Evolutionary conservation across 2,329 filamentous ascomycete species (phyloP), one percentile per base, ranked within the genome.

Genomic region (Xylaria sp.): DNA sequence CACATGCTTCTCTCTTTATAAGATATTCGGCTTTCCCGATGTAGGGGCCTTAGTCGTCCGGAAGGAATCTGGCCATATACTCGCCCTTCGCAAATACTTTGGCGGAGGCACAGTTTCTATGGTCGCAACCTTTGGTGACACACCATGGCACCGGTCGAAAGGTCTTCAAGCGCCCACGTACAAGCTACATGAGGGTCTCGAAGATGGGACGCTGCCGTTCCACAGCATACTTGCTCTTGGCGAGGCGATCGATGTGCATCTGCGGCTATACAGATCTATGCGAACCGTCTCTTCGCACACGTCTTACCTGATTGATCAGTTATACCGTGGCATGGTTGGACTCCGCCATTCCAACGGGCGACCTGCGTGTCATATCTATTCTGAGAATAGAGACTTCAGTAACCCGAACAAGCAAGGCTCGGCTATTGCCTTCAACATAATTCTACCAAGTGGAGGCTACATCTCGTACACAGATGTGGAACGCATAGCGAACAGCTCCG

Each of bases 21-120:
- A 91, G 78, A 89, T 91, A 72, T 91, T 91, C 72, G 89, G 89
- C 0, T 90, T 89, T 65, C 87, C 89, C n/a, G 88, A 91, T 73
- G 81, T 91, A 13, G 89, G 89, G 4, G 88, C 85, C 0, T 77
- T 91, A 10, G 81, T 91, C 37, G 86, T 90, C 10, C 84, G 88
- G 20, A 84, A 83, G 72, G 81, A 83, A 12, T 87, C 89, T 0
- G 85, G 85, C 0, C 83, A 88, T 69, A 83, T 89, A 62, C 83
- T 87, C 52, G 84, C 82, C 61, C 81, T 83, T 64, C 82, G 88
- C 50, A 85, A 83, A 69, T 92, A 91, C 75, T 92, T 92, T 74
- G 90, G 89, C 23, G 90, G 90, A 34, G 90, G 90, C 10, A 92
- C 90, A 1, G 87, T 90, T 46, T 85, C 87, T 60, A 88, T 89